A percentile compares a stretch with the other conserved stretches of the same genome.
phyloP scores from a whole-genome alignment of 1,139 yeast species.

The Debaryomycetaceae sp. region DNA sequence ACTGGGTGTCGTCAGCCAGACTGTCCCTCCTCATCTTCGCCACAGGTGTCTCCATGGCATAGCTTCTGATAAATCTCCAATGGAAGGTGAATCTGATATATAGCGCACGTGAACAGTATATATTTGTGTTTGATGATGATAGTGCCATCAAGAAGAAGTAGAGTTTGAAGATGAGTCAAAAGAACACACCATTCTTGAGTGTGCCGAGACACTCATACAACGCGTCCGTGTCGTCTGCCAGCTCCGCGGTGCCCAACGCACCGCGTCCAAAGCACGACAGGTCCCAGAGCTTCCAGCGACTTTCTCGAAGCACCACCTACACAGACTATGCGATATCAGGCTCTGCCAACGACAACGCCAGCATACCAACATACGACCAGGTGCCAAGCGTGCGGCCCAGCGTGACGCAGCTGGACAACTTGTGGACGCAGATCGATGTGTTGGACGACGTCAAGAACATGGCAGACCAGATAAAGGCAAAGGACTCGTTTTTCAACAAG shows the following conservation, averaged over 20 bases:
- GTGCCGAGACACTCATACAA: constrained; percentile 11
- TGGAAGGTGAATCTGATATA: not conserved
- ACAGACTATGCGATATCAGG: constrained; percentile 7
- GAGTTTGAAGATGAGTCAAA: not conserved
- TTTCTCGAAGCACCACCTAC: constrained; percentile 27
- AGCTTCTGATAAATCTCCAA: not conserved
- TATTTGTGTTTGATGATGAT: too few species aligned
- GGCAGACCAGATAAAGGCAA: constrained; percentile 52
- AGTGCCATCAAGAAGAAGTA: too few species aligned
- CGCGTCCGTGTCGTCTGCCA: constrained; percentile 10
- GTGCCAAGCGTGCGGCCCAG: constrained; percentile 48
- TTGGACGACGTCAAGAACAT: constrained; percentile 73
- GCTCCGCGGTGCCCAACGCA: not conserved
- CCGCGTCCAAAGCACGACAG: constrained; percentile 1
- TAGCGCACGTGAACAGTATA: not conserved
- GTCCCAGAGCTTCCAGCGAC: constrained; percentile 5
- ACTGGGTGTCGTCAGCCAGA: not conserved
- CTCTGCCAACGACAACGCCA: constrained; percentile 19
- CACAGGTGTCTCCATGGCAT: not conserved
- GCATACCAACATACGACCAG: constrained; percentile 39
- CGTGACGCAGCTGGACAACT: constrained; percentile 62
- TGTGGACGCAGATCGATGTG: constrained; percentile 88
- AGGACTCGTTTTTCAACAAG: constrained; percentile 60
- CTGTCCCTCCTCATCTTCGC: not conserved
- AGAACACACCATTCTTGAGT: not conserved